These are phyloP conservation scores for Piper betle DNA, from an alignment of 164 flowering plant genomes.

Conservation along the genomic window DNA sequence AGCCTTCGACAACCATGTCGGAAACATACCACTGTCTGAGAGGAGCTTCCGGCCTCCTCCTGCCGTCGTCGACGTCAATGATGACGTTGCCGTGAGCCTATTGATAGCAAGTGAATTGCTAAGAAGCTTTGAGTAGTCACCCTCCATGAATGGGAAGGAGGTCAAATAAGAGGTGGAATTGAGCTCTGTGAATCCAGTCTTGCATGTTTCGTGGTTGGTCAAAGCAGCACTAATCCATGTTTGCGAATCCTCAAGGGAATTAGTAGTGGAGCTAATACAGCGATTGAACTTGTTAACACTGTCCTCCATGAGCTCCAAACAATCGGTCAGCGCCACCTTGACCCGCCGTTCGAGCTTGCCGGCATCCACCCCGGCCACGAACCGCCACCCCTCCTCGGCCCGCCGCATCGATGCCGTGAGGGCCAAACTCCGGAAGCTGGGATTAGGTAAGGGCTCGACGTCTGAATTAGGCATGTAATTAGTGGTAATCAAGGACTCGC, in stretches of 20 bases:
- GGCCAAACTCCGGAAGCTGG: slow-evolving; percentile 19
- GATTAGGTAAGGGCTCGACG: slow-evolving; percentile 3
- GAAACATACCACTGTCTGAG: slow-evolving; percentile 13
- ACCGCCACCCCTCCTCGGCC: slow-evolving; percentile 25
- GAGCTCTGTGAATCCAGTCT: slow-evolving; percentile 40
- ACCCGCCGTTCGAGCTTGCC: slow-evolving; percentile 18
- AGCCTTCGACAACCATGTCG: slow-evolving; percentile 32
- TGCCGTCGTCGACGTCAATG: not conserved
- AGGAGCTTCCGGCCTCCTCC: slow-evolving; percentile 19
- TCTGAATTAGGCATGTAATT: slow-evolving; percentile 5
- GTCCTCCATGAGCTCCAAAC: slow-evolving; percentile 46
- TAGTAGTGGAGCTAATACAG: slow-evolving; percentile 12
- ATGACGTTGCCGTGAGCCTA: slow-evolving; percentile 7
- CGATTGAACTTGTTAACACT: slow-evolving; percentile 26
- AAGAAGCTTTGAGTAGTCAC: slow-evolving; percentile 32
- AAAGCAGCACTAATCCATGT: slow-evolving; percentile 55
- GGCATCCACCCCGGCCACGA: slow-evolving; percentile 26
- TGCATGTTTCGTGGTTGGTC: slow-evolving; percentile 44
- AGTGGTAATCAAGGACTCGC: slow-evolving; percentile 18
- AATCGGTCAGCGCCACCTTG: slow-evolving; percentile 41
- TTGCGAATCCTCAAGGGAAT: slow-evolving; percentile 15
- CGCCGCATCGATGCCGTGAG: slow-evolving; percentile 25
- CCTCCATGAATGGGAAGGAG: slow-evolving; percentile 15
- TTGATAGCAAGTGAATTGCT: slow-evolving; percentile 49
- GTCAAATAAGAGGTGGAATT: slow-evolving; percentile 16